These are phyloP conservation scores for Forsythia viridissima DNA, from an alignment of 257 asterid genomes.

Conservation along the genomic window DNA sequence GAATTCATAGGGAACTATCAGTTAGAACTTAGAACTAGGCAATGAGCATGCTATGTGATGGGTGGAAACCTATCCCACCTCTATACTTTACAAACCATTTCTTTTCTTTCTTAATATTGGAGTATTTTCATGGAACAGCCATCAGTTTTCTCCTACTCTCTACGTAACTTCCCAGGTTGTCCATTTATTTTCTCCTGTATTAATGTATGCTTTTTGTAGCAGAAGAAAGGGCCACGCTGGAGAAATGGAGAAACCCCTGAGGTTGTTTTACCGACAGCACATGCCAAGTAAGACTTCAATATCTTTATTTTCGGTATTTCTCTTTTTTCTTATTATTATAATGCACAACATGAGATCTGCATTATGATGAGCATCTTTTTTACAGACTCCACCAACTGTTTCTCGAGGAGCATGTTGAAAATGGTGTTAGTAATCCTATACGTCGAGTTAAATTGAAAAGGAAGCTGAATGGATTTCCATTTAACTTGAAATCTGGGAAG, in stretches of 20 bases:
- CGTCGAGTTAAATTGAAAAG: constrained; percentile 73
- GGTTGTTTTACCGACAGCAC: constrained; percentile 50
- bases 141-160: background rate
- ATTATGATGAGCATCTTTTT: constrained; percentile 21
- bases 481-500: constrained; percentile 62
- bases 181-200: constrained; percentile 4
- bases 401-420: constrained; percentile 72
- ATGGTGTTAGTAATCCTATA: constrained; percentile 50
- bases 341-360: constrained; percentile 3
- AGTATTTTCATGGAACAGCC: background rate
- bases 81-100: background rate
- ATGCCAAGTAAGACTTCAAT: constrained; percentile 70
- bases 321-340: constrained; percentile 11
- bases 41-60: background rate
- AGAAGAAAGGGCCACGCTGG: constrained; percentile 80
- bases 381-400: constrained; percentile 89
- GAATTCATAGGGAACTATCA: background rate
- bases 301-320: constrained; percentile 19
- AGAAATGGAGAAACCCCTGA: constrained; percentile 73
- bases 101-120: background rate
- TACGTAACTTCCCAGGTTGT: constrained; percentile 9
- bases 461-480: constrained; percentile 80
- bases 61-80: background rate
- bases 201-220: constrained; percentile 15
- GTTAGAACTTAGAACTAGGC: background rate